phyloP scores from a whole-genome alignment of 352 stramenopile genomes.

The Phytophthora vignae region DNA sequence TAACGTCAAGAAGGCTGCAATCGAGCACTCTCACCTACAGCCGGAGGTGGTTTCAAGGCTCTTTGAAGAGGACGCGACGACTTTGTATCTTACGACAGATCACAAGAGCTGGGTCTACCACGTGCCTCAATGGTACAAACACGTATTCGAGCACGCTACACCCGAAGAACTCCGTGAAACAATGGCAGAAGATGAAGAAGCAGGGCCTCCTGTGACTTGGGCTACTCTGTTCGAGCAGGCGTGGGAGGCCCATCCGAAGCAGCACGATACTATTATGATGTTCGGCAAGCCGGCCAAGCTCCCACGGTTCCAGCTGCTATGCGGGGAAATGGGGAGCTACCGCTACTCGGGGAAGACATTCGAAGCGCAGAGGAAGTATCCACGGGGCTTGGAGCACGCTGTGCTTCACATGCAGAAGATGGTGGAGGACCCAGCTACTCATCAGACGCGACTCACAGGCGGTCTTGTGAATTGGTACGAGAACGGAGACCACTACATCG shows the following conservation, averaged over 20 bases:
- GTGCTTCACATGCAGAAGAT: conserved; percentile 58
- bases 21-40: conserved; percentile 24
- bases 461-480: conserved; percentile 89
- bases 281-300: conserved; percentile 69
- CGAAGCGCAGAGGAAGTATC: conserved; percentile 49
- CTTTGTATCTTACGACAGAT: conserved; percentile 44
- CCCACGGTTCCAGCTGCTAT: conserved; percentile 78
- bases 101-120: conserved; percentile 67
- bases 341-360: conserved; percentile 73
- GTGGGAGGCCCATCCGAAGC: conserved; percentile 68
- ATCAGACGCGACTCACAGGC: conserved; percentile 42
- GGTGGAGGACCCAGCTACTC: conserved; percentile 40
- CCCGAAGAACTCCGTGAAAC: conserved; percentile 18
- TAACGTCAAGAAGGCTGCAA: conserved; percentile 30
- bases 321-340: conserved; percentile 53
- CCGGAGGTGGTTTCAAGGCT: conserved; percentile 21
- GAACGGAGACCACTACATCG: conserved; percentile 84
- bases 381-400: conserved; percentile 43
- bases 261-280: conserved; percentile 73
- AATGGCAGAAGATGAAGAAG: conserved; percentile 2
- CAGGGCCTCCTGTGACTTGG: conserved; percentile 10
- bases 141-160: conserved; percentile 40
- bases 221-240: conserved; percentile 44
- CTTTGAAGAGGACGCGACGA: conserved; percentile 40
- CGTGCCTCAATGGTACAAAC: conserved; percentile 61